Conservation (phyloP, 768 basidiomycete genomes). For the Leucosporidium creatinivorum region DNA sequence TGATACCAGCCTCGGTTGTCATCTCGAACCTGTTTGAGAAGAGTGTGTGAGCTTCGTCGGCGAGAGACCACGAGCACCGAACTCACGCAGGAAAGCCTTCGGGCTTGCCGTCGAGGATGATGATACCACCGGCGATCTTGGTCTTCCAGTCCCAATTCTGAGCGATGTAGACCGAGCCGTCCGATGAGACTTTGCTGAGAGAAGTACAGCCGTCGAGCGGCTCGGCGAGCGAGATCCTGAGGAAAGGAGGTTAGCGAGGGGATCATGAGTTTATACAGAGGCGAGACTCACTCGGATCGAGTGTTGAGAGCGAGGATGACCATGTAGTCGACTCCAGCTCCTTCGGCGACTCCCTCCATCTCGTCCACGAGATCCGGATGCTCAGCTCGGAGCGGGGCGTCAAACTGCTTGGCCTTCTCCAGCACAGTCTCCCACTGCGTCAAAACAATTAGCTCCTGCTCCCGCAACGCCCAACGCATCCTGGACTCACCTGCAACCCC, state of each 20-base stretch:
- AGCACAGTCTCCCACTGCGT: not conserved
- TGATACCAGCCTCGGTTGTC: conserved; percentile 4
- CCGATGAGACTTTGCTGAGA: not conserved
- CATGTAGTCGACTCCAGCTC: not conserved
- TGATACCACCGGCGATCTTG: not conserved
- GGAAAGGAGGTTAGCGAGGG: not conserved
- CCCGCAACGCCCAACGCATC: too few species aligned
- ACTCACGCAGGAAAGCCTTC: not conserved
- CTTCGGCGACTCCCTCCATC: conserved; percentile 13
- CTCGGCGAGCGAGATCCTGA: not conserved
- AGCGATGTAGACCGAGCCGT: not conserved
- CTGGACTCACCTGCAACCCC: not conserved
- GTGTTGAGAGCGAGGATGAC: conserved; percentile 7
- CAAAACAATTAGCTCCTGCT: too few species aligned
- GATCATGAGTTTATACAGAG: not conserved
- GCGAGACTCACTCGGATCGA: not conserved
- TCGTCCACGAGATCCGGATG: conserved; percentile 9
- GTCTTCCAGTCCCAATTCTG: conserved; percentile 18
- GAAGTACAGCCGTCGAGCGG: not conserved
- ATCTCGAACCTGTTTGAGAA: not conserved
- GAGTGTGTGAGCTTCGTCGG: not conserved
- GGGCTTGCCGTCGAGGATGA: conserved; percentile 5
- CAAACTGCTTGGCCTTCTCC: not conserved
- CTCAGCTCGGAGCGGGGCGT: not conserved
- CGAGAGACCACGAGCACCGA: too few species aligned